These are phyloP conservation scores for Ophiostoma populinum DNA, from an alignment of 2,329 filamentous ascomycete species.

Conservation along the genomic window DNA sequence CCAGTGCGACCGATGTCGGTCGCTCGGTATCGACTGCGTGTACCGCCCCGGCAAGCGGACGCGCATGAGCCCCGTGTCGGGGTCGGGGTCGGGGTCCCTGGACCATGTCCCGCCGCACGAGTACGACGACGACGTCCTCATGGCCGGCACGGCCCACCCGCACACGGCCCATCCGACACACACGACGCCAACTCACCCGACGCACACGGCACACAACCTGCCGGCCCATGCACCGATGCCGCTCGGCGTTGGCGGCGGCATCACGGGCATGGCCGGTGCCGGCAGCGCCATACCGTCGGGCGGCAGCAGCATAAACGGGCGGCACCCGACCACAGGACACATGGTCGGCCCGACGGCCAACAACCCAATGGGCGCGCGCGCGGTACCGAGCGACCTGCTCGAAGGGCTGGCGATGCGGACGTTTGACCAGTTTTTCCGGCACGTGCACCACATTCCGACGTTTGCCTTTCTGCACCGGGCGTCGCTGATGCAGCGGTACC, in stretches of 20 bases:
- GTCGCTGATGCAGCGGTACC: conserved; percentile 41
- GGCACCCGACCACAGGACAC: too few species aligned
- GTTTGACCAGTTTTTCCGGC: conserved; percentile 39
- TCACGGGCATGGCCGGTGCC: neutral
- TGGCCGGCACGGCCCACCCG: neutral
- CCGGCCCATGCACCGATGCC: neutral
- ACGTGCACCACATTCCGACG: conserved; percentile 41
- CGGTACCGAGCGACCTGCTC: conserved; percentile 22
- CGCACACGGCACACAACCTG: too few species aligned
- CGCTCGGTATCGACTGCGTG: conserved; percentile 36
- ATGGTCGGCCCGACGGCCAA: neutral
- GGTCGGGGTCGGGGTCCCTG: too few species aligned
- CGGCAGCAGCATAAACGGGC: neutral
- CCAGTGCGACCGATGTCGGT: conserved; percentile 33
- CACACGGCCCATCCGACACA: neutral
- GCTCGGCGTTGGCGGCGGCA: neutral
- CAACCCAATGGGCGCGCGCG: neutral
- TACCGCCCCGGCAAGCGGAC: conserved; percentile 32
- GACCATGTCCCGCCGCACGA: conserved; percentile 1
- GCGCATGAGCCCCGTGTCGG: conserved; percentile 9
- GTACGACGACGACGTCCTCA: conserved; percentile 4
- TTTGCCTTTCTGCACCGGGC: conserved; percentile 41
- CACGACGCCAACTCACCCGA: too few species aligned
- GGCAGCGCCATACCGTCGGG: conserved; percentile 5
- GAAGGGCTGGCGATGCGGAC: conserved; percentile 33